Conservation (phyloP, 192 early-diverging fungal species). For the Thoreauomyces humboldtii region DNA sequence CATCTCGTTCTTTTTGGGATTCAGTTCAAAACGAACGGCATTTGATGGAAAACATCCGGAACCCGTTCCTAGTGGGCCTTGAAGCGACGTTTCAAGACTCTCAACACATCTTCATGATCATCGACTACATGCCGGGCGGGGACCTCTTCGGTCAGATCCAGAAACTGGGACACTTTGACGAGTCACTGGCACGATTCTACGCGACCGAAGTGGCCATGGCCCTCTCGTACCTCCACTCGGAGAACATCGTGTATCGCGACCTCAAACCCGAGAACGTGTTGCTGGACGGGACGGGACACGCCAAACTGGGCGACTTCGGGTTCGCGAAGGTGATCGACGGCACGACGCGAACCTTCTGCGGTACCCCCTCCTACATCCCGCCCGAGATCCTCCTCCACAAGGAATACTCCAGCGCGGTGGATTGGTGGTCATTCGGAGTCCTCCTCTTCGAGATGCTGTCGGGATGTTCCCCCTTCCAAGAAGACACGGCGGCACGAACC, state of each 20-base stretch:
- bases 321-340: constrained; percentile 65
- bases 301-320: constrained; percentile 76
- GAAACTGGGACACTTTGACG: constrained; percentile 16
- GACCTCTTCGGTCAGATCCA: constrained; percentile 72
- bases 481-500: constrained; percentile 36
- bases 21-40: constrained; percentile 80
- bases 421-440: constrained; percentile 75
- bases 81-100: too few relatives aligned
- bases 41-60: constrained; percentile 60
- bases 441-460: constrained; percentile 61
- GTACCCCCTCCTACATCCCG: constrained; percentile 66
- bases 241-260: constrained; percentile 43
- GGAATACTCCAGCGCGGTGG: constrained; percentile 91
- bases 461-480: constrained; percentile 41
- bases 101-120: constrained; percentile 59
- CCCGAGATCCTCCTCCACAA: constrained; percentile 16
- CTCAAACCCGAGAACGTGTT: constrained; percentile 64
- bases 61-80: constrained; percentile 45
- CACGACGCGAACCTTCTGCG: constrained; percentile 76
- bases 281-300: constrained; percentile 68
- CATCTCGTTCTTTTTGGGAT: background rate
- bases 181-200: constrained; percentile 25
- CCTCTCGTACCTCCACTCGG: constrained; percentile 39
- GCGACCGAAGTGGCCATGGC: too few relatives aligned
- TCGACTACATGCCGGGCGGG: too few relatives aligned